Evolutionary conservation across 1,284 basidiomycete genomes (phyloP), one percentile per base, ranked within the genome.

Genomic region (Trametes hirsuta): DNA sequence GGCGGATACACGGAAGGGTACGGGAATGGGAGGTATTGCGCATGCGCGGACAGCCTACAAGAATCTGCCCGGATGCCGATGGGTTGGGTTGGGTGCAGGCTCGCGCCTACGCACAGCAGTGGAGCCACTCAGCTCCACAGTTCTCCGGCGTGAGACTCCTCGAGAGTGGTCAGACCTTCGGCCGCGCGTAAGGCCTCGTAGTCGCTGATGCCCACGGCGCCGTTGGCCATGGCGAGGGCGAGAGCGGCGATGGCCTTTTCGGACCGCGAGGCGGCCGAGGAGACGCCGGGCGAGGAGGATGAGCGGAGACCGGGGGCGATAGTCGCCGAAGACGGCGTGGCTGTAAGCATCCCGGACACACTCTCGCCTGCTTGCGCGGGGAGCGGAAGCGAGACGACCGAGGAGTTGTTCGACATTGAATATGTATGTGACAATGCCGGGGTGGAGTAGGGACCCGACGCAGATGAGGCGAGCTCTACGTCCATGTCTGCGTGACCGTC

Each of bases 191-290:
- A 74, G 8, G 81, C 78, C 56, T 78, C 76, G 62, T 90, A 90
- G 67, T 90, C 88, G 57, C 76, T 82, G 42, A 90, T 72, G 44
- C 86, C 81, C 3, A 84, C 86, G n/a, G 87, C 86, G 37, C 88
- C 88, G 63, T 83, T 88, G 6, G 86, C 86, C 70, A 90, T 78
- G 14, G 85, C 87, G 5, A 90, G 74, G 48, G 77, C 81, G 18
- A 90, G 75, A 14, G 84, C 85, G 22, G 82, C 85, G 47, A 90
- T 75, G n/a, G 82, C 82, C 67, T 85, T 87, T 59, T 88, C 86
- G 12, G 80, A 76, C 44, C 76, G 76, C 40, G 80, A 76, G 11
- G 81, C 63, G 8, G 65, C 59, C 24, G 65, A 64, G 40, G 66
- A 63, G 21, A 62, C 41, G 47, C 55, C 39, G 6, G 47, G 44